A percentile compares a stretch with the other conserved stretches of the same genome.
These are phyloP conservation scores for Cercophora newfieldiana DNA, from an alignment of 495 filamentous ascomycete species.

Conservation along the genomic window DNA sequence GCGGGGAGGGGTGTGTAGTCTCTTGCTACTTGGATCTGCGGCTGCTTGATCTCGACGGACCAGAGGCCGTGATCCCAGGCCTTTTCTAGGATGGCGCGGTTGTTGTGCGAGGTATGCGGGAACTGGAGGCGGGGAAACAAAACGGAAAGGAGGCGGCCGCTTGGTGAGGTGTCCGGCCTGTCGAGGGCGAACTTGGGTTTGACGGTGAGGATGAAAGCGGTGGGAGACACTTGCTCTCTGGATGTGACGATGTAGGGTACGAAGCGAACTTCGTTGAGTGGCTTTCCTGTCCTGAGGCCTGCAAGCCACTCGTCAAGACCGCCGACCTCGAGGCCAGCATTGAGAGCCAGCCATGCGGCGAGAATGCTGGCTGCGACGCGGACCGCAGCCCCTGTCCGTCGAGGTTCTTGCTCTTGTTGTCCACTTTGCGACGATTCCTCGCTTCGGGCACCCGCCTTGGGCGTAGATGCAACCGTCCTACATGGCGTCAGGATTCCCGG, in stretches of 20 bases:
- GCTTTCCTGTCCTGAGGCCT: not conserved
- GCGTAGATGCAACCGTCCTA: not conserved
- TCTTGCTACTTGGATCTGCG: conserved; percentile 82
- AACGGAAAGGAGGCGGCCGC: too few relatives aligned
- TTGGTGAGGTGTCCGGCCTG: too few relatives aligned
- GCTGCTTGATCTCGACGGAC: conserved; percentile 92
- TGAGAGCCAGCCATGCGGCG: too few relatives aligned
- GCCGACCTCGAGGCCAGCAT: not conserved
- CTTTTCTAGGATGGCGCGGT: conserved; percentile 6
- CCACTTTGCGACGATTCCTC: too few relatives aligned
- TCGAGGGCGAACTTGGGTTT: conserved; percentile 36
- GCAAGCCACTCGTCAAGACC: not conserved
- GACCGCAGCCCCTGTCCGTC: too few relatives aligned
- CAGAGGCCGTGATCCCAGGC: conserved; percentile 61
- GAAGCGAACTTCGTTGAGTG: conserved; percentile 55
- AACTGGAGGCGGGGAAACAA: too few relatives aligned
- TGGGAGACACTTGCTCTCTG: conserved; percentile 69
- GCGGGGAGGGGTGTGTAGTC: conserved; percentile 86
- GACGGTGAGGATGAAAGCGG: conserved; percentile 74
- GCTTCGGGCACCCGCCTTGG: too few relatives aligned
- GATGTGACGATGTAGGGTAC: conserved; percentile 62
- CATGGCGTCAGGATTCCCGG: too few relatives aligned
- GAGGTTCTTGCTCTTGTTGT: not conserved
- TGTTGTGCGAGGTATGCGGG: not conserved
- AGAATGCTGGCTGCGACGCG: too few relatives aligned